These are phyloP conservation scores for Salvia sclarea DNA, from an alignment of 305 asterid genomes.

Conservation along the genomic window DNA sequence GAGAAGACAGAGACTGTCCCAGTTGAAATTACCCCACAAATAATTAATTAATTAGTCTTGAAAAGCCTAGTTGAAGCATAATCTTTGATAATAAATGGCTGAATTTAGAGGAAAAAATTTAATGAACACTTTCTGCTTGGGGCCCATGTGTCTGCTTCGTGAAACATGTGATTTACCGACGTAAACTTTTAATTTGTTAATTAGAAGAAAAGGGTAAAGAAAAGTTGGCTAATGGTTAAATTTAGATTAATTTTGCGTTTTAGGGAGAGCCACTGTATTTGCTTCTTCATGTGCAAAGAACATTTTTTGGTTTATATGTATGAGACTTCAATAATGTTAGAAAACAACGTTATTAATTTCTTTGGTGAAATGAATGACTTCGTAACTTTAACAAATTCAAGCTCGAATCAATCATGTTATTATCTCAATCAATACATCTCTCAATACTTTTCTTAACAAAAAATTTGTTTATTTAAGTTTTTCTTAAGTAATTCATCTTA, in stretches of 20 bases:
- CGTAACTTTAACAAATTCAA: too few relatives aligned
- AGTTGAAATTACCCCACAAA: conserved; percentile 2
- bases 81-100: background rate
- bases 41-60: background rate
- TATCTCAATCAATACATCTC: too few relatives aligned
- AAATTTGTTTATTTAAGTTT: too few relatives aligned
- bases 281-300: too few relatives aligned
- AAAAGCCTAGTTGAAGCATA: conserved; percentile 18
- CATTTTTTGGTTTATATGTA: too few relatives aligned
- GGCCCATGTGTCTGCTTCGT: conserved; percentile 25
- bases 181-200: background rate
- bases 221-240: background rate
- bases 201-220: background rate
- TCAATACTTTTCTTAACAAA: too few relatives aligned
- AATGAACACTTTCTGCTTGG: conserved; percentile 2
- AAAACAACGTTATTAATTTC: too few relatives aligned
- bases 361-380: too few relatives aligned
- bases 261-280: background rate
- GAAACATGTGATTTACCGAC: conserved; percentile 27
- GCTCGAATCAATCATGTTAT: too few relatives aligned
- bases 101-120: background rate
- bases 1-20: background rate
- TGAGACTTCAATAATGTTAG: too few relatives aligned
- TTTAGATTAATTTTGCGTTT: background rate
- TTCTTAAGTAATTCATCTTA: too few relatives aligned